Conservation (phyloP, 2,329 filamentous ascomycete species). For the Ophiostoma sp. region DNA sequence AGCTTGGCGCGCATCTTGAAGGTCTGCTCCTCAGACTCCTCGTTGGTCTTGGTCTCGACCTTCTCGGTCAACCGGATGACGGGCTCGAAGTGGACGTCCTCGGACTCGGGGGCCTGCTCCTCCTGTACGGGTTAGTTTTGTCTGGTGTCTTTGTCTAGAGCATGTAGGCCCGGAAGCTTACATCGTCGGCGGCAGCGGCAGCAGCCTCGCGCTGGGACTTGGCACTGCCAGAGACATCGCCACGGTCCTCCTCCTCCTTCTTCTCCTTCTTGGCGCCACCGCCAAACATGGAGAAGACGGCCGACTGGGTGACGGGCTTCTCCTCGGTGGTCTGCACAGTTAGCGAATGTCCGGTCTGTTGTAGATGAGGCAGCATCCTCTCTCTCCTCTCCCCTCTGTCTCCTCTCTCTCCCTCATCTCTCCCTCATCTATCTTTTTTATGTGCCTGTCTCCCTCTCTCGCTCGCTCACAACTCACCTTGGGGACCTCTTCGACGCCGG, state of each 20-base stretch:
- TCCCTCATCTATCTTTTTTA: not conserved
- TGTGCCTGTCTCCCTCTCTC: not conserved
- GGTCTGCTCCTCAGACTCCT: conserved; percentile 92
- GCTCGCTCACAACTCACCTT: conserved; percentile 12
- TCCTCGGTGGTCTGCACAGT: conserved; percentile 27
- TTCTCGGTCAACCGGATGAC: conserved; percentile 95
- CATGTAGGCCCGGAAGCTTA: conserved; percentile 34
- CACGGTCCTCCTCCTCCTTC: conserved; percentile 76
- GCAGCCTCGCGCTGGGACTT: conserved; percentile 68
- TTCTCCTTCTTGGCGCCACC: conserved; percentile 96
- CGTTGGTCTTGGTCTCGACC: conserved; percentile 95
- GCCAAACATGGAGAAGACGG: conserved; percentile 97
- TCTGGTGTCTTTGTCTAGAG: not conserved
- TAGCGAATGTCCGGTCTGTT: not conserved
- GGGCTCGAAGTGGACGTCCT: conserved; percentile 95
- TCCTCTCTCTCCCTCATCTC: not conserved
- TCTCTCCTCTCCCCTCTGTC: not conserved
- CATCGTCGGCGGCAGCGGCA: conserved; percentile 54
- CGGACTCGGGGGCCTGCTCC: conserved; percentile 76
- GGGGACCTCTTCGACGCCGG: conserved; percentile 32
- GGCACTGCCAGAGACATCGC: conserved; percentile 83
- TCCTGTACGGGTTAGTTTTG: conserved; percentile 43
- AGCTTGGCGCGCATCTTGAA: conserved; percentile 99
- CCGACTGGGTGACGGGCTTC: conserved; percentile 51
- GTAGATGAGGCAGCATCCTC: not conserved